Evolutionary conservation across 208 protist species (phyloP).

Genomic region (Trypanosoma scelopori): DNA sequence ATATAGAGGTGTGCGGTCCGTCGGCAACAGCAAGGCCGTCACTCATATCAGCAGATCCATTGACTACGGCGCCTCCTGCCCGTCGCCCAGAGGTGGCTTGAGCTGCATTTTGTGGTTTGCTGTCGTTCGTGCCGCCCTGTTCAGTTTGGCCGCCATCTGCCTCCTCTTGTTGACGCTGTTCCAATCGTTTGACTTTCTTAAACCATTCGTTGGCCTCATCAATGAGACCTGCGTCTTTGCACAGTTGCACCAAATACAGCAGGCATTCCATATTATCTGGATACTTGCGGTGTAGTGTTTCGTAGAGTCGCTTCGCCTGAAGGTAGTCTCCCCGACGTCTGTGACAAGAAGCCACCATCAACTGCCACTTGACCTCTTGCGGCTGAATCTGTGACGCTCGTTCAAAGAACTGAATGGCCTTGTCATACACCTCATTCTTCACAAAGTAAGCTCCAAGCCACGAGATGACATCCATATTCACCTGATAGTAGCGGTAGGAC

Average conservation of each 20-base stretch:
- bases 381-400: constrained; percentile 95
- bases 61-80: constrained; percentile 23
- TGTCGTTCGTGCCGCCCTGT: constrained; percentile 38
- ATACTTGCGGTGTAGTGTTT: constrained; percentile 89
- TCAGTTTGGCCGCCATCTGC: constrained; percentile 2
- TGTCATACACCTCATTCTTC: constrained; percentile 97
- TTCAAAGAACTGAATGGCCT: constrained; percentile 97
- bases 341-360: constrained; percentile 96
- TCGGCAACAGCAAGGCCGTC: constrained; percentile 33
- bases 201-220: constrained; percentile 93
- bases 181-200: constrained; percentile 79
- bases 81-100: constrained; percentile 21
- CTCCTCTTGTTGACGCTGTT: constrained; percentile 59
- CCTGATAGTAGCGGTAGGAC: constrained; percentile 96
- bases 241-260: constrained; percentile 93
- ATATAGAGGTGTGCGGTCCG: constrained; percentile 16
- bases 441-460: constrained; percentile 98
- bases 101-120: constrained; percentile 14
- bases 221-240: constrained; percentile 85
- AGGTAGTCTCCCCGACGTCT: constrained; percentile 89
- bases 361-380: constrained; percentile 95
- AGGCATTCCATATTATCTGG: constrained; percentile 96
- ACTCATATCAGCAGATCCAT: not conserved
- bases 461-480: constrained; percentile 97
- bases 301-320: constrained; percentile 93